Percentiles rank a stretch among this genome's conserved stretches.
These are phyloP conservation scores for Sporothrix curviconia DNA, from an alignment of 2,329 filamentous ascomycete genomes.

Conservation along the genomic window DNA sequence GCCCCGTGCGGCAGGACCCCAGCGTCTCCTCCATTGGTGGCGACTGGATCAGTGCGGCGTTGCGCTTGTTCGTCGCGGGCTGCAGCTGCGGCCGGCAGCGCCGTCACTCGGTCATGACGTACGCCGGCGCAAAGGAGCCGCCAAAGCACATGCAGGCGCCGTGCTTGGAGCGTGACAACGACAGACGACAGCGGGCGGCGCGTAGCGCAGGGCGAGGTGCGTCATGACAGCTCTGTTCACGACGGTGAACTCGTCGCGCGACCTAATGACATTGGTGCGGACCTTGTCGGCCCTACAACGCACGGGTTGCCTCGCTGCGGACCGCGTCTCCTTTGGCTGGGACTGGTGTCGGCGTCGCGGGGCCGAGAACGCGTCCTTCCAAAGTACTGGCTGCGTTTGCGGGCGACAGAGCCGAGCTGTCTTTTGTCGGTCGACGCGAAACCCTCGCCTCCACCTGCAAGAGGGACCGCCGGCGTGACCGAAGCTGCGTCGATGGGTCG, in stretches of 20 bases:
- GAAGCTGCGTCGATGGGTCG: too few relatives aligned
- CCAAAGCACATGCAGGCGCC: conserved; percentile 68
- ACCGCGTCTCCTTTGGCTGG: conserved; percentile 40
- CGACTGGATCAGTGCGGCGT: conserved; percentile 68
- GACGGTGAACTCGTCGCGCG: conserved; percentile 66
- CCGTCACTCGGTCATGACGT: conserved; percentile 67
- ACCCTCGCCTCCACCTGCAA: too few relatives aligned
- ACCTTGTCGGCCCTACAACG: conserved; percentile 57
- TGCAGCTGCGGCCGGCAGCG: conserved; percentile 63
- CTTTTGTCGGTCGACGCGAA: too few relatives aligned
- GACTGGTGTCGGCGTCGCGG: conserved; percentile 25
- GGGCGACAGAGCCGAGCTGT: too few relatives aligned
- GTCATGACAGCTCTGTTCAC: conserved; percentile 68
- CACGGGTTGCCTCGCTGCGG: conserved; percentile 47
- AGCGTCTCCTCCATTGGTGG: conserved; percentile 67
- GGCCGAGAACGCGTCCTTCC: conserved; percentile 37
- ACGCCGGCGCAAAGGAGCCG: conserved; percentile 71
- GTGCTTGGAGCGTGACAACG: conserved; percentile 68
- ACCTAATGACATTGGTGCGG: conserved; percentile 59
- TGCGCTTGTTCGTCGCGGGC: conserved; percentile 71
- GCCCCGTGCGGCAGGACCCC: conserved; percentile 59
- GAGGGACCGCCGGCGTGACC: too few relatives aligned
- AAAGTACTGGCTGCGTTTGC: conserved; percentile 38
- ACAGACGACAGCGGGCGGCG: conserved; percentile 67
- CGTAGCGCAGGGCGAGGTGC: conserved; percentile 67